Conservation (phyloP, 2,329 filamentous ascomycete genomes). For the Colletotrichum musicola region DNA sequence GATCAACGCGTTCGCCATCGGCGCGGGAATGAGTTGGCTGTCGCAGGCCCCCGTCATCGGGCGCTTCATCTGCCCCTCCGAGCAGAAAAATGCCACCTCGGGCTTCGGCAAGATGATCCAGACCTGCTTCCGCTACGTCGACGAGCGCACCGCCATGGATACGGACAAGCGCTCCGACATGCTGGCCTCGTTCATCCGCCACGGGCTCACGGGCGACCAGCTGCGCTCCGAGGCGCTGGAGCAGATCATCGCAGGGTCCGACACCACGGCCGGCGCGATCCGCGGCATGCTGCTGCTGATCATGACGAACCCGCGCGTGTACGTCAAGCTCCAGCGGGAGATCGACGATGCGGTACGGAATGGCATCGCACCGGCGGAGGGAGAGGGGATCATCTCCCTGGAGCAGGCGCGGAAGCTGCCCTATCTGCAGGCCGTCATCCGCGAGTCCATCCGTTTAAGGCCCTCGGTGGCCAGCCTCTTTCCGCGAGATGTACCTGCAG, state of each 20-base stretch:
- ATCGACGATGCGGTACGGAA: slow-evolving; percentile 48
- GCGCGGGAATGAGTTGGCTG: slow-evolving; percentile 47
- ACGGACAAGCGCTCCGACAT: slow-evolving; percentile 44
- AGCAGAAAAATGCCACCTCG: slow-evolving; percentile 42
- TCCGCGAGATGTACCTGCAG: slow-evolving; percentile 41
- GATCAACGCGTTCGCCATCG: slow-evolving; percentile 43
- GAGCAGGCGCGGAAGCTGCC: slow-evolving; percentile 48
- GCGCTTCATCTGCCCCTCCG: slow-evolving; percentile 44
- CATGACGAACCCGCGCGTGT: slow-evolving; percentile 58
- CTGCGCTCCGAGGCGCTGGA: slow-evolving; percentile 48
- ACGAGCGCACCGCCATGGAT: slow-evolving; percentile 43
- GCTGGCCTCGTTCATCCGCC: slow-evolving; percentile 47
- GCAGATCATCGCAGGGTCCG: slow-evolving; percentile 62
- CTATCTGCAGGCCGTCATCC: slow-evolving; percentile 53
- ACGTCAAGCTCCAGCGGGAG: slow-evolving; percentile 58
- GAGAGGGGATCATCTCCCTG: slow-evolving; percentile 39
- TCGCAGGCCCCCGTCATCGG: slow-evolving; percentile 47
- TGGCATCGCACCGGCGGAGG: slow-evolving; percentile 42
- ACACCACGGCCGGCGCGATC: slow-evolving; percentile 66
- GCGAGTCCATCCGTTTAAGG: slow-evolving; percentile 50
- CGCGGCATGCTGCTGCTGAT: slow-evolving; percentile 60
- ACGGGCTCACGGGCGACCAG: slow-evolving; percentile 44
- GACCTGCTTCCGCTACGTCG: slow-evolving; percentile 45
- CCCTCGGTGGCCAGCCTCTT: slow-evolving; percentile 44
- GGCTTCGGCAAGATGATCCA: slow-evolving; percentile 52